Evolutionary conservation across 306 rosid species (phyloP), one percentile per base, ranked within the genome.

Genomic region (Cucurbita pepo): DNA sequence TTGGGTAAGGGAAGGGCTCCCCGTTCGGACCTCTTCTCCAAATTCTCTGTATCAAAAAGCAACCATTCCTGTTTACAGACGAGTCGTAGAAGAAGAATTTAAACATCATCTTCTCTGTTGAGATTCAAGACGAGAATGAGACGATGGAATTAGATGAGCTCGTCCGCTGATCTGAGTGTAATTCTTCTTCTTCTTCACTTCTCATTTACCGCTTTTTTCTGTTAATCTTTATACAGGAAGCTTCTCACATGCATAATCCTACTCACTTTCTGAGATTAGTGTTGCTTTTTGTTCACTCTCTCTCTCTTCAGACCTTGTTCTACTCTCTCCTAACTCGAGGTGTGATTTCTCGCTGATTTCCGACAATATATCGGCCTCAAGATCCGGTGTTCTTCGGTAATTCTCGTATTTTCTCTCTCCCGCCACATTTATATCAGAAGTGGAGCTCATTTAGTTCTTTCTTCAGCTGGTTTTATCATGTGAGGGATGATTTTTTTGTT

Each of bases 361-460:
- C 72, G 77, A 36, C 62, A 54, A 53, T 54, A 7, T 13, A 16
- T 71, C 43, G 10, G n/a, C 16, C 15, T 13, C 51, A 25, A 67
- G 73, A 67, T 67, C 73, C 77, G 63, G 40, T 18, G 41, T 9
- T 57, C 77, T 73, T 21, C 56, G 69, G 77, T 73, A 58, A 73
- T 56, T 75, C 67, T 18, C n/a, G 19, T 11, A 0, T 22, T 56
- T 15, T 56, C 0, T 18, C 66, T 56, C 64, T 14, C 36, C 37
- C 66, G 41, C 51, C 21, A 7, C 54, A 55, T 54, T 56, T 12
- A 12, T 8, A 21, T 9, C 19, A 21, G 14, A 8, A 43, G 4
- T 43, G 8, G 7, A 18, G 41, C 56, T 21, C 1, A 0, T 71
- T 0, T 36, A 51, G 75, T 71, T 71, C 61, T 36, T 22, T 40